Percentiles rank a stretch among this genome's conserved stretches.
These are phyloP conservation scores for Linum tenue DNA, from an alignment of 345 rosid genomes.

Conservation along the genomic window DNA sequence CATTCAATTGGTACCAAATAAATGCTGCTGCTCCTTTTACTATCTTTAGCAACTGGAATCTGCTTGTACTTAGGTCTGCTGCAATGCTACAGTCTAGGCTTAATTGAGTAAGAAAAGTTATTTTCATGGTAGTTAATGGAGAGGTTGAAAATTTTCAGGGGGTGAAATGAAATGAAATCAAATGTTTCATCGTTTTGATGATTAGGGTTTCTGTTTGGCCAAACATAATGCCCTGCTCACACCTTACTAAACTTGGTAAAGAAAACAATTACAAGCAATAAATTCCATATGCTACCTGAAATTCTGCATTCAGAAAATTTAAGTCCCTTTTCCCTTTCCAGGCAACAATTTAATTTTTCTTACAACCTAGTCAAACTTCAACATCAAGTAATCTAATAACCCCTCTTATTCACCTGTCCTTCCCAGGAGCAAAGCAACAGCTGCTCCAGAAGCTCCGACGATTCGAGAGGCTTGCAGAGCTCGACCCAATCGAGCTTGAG, in stretches of 20 bases:
- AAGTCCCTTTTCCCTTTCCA: background rate
- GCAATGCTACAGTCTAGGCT: background rate
- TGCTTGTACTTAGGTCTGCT: background rate
- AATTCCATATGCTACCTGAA: background rate
- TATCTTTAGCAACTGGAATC: constrained; percentile 5
- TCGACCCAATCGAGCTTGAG: constrained; percentile 82
- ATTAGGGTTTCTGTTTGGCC: background rate
- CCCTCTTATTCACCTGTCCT: background rate
- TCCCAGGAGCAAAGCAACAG: constrained; percentile 68
- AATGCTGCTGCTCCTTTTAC: background rate
- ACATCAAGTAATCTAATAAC: background rate
- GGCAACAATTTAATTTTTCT: background rate
- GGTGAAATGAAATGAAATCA: no score
- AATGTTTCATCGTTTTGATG: background rate
- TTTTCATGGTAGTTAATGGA: background rate
- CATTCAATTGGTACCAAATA: background rate
- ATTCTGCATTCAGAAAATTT: background rate
- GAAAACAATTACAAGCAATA: background rate
- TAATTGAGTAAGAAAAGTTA: background rate
- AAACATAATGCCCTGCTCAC: background rate
- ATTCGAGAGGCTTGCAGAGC: constrained; percentile 66
- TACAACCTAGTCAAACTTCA: background rate
- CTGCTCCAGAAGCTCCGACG: constrained; percentile 64
- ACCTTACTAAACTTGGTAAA: background rate
- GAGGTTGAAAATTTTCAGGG: background rate